These are phyloP conservation scores for Corylus avellana DNA, from an alignment of 306 rosid genomes.

Conservation along the genomic window DNA sequence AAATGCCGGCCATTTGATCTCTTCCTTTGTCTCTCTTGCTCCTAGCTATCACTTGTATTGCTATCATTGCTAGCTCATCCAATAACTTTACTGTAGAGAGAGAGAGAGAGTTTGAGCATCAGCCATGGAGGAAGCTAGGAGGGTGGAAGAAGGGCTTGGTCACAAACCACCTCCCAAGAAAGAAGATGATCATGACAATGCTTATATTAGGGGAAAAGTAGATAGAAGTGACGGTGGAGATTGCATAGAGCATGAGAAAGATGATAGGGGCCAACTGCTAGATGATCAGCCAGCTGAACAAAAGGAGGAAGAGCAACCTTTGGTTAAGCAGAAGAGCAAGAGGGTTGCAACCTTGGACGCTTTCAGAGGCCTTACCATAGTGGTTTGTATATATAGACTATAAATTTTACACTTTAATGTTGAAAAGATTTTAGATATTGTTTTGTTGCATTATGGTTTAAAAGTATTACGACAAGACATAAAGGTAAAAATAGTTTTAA, in stretches of 20 bases:
- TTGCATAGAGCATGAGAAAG: constrained; percentile 27
- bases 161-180: constrained; percentile 6
- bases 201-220: constrained; percentile 7
- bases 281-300: constrained; percentile 8
- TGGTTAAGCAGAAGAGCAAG: constrained; percentile 54
- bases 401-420: too few species aligned
- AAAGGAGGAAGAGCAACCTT: constrained; percentile 13
- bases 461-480: too few species aligned
- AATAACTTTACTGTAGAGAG: not conserved
- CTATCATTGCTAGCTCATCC: not conserved
- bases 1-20: constrained; percentile 54
- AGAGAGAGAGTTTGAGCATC: constrained; percentile 7
- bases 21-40: constrained; percentile 28
- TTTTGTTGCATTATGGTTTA: too few species aligned
- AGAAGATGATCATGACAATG: constrained; percentile 19
- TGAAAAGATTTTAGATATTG: too few species aligned
- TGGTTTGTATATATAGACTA: constrained; percentile 39
- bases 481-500: too few species aligned
- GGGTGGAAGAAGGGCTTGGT: constrained; percentile 60
- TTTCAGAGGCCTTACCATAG: constrained; percentile 90
- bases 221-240: constrained; percentile 24
- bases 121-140: constrained; percentile 53
- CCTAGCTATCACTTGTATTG: not conserved
- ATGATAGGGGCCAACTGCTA: not conserved
- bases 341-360: constrained; percentile 86